These are phyloP conservation scores for Murraya koenigii DNA, from an alignment of 345 rosid genomes.

Conservation along the genomic window DNA sequence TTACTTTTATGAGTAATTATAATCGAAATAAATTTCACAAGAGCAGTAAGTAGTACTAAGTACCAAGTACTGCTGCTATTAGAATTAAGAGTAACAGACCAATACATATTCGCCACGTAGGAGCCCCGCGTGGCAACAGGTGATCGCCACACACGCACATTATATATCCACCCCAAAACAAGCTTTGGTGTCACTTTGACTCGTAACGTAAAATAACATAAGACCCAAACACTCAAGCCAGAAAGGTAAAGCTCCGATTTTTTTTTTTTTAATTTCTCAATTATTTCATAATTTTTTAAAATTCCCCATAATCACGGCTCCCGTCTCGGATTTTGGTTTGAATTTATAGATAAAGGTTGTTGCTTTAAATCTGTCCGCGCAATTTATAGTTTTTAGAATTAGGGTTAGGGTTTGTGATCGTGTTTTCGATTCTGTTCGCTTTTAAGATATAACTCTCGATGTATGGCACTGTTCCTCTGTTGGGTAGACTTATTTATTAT, in stretches of 20 bases:
- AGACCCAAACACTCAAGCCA: neutral
- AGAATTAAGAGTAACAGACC: neutral
- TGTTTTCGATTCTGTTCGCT: neutral
- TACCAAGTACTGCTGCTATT: neutral
- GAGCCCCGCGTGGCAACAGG: neutral
- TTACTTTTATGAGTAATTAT: too few relatives aligned
- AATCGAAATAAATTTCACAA: too few relatives aligned
- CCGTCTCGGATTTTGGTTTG: neutral
- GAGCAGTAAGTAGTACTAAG: too few relatives aligned
- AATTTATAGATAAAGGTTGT: neutral
- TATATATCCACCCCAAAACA: neutral
- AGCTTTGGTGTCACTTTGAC: neutral
- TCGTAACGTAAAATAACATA: neutral
- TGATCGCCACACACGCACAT: neutral
- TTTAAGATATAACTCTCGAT: neutral
- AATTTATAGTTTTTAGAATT: neutral
- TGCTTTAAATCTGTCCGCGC: neutral
- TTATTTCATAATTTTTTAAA: neutral
- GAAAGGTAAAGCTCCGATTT: neutral
- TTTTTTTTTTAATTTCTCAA: neutral
- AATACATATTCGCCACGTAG: neutral
- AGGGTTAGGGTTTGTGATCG: conserved; percentile 9
- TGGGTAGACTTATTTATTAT: neutral
- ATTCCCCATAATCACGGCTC: too few relatives aligned
- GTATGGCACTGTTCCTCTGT: neutral